Base-by-base conservation (phyloP, 2,329 filamentous ascomycete species). In the Pyrenophora graminea region DNA sequence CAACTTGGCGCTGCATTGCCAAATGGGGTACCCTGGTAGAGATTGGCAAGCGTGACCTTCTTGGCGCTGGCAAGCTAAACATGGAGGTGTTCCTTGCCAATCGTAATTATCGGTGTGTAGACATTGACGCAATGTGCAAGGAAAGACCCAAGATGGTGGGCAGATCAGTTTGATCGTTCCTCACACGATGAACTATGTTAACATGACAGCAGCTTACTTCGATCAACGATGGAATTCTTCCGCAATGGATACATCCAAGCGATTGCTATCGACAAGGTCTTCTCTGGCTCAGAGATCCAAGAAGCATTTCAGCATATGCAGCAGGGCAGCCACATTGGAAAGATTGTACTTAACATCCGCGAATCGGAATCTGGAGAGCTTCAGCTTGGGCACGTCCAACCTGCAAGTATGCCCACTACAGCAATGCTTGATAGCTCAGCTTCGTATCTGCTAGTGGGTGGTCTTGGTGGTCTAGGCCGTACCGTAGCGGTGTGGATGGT, bases 1-100 rank as follows among this genome's bases (percentile, higher is more conserved):
- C 72, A 0, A 76, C 72, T 0, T 65, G 56, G 60, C 50, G 69
- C 4, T 79, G 76, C 36, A 64, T 82, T 0, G 78, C 78, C 0
- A 13, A 56, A 12, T 50, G 33, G 3, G 66, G 66, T 1, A 46
- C 18, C 0, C 42, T 67, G 33, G 45, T 69, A 3, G 64, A 69
- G 18, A 51, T 69, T 17, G 62, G 62, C 1, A 67, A 50, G 9
- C 25, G 45, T 1, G 62, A 67, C 21, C 15, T 59, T 4, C 3
- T 47, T 0, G 51, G 45, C 3, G 19, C 36, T 1, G 48, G 25
- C 2, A 50, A 41, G 3, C 39, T 66, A 2, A 48, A 42, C 12
- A 53, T 67, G 54, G 39, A 48, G 13, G 10, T 41, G 2, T 65
- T 64, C 19, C 6, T 21, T 7, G 25, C 9, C 10, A 51, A 45